Conservation (phyloP, 2,329 filamentous ascomycete species). For the Dactylonectria estremocensis region DNA sequence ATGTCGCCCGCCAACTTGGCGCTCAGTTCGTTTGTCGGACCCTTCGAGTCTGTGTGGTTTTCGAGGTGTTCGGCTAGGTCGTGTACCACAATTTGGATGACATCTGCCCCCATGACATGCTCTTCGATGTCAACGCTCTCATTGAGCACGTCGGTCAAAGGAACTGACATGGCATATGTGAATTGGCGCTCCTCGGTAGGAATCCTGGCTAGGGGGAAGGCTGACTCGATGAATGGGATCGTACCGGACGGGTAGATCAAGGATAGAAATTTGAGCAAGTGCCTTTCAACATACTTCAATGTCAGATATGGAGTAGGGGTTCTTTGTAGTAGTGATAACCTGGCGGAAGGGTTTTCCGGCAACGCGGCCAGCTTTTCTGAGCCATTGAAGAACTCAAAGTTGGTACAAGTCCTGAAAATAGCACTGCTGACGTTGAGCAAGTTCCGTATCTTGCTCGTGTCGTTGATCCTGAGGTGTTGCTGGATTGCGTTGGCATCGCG, state of each 20-base stretch:
- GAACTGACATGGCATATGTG: constrained; percentile 77
- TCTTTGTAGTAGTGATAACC: constrained; percentile 49
- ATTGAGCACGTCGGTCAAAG: constrained; percentile 69
- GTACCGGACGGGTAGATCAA: constrained; percentile 69
- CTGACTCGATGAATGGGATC: constrained; percentile 73
- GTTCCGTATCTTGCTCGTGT: constrained; percentile 69
- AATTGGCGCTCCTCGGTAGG: constrained; percentile 73
- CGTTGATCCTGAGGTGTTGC: constrained; percentile 71
- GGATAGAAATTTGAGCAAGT: constrained; percentile 79
- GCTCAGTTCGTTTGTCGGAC: constrained; percentile 36
- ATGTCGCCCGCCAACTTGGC: constrained; percentile 64
- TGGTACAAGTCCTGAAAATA: constrained; percentile 77
- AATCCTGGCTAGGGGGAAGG: constrained; percentile 75
- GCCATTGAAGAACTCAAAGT: constrained; percentile 84
- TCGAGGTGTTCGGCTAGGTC: constrained; percentile 35
- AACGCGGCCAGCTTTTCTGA: constrained; percentile 66
- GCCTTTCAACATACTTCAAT: constrained; percentile 77
- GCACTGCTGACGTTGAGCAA: constrained; percentile 71
- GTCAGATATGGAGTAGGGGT: constrained; percentile 74
- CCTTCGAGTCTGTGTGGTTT: constrained; percentile 31
- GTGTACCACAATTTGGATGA: constrained; percentile 72
- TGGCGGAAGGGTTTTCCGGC: constrained; percentile 14
- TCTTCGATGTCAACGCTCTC: constrained; percentile 73
- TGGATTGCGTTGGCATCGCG: constrained; percentile 77
- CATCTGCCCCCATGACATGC: constrained; percentile 77